These are phyloP conservation scores for Stemphylium beticola DNA, from an alignment of 2,329 filamentous ascomycete species.

Conservation along the genomic window DNA sequence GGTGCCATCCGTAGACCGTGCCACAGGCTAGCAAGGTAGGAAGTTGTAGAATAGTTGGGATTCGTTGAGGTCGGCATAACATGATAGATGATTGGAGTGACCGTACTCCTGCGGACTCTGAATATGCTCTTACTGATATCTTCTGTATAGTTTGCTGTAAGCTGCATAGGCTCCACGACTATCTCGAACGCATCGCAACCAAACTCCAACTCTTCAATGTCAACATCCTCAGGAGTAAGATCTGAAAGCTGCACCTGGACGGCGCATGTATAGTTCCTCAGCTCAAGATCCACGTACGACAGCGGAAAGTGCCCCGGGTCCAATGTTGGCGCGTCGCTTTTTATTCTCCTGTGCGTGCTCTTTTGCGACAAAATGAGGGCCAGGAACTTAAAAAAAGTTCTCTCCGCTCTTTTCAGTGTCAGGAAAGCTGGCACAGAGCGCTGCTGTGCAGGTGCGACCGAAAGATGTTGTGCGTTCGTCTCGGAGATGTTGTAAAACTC, in stretches of 20 bases:
- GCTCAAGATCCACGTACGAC: conserved; percentile 64
- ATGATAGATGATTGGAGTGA: conserved; percentile 55
- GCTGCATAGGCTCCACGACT: conserved; percentile 53
- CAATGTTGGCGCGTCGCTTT: conserved; percentile 55
- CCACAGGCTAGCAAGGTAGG: conserved; percentile 63
- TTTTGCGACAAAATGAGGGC: conserved; percentile 63
- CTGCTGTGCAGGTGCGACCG: conserved; percentile 33
- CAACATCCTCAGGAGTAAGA: conserved; percentile 61
- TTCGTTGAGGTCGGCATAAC: conserved; percentile 36
- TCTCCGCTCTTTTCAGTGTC: conserved; percentile 70
- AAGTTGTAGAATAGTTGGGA: conserved; percentile 29
- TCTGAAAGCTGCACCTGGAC: conserved; percentile 66
- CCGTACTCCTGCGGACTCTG: conserved; percentile 65
- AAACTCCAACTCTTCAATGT: conserved; percentile 69
- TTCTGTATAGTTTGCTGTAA: conserved; percentile 32
- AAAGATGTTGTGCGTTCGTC: conserved; percentile 36
- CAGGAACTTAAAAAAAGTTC: conserved; percentile 72
- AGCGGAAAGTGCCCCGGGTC: conserved; percentile 68
- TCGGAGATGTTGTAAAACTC: conserved; percentile 80
- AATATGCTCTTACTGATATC: conserved; percentile 65
- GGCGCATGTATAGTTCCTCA: conserved; percentile 70
- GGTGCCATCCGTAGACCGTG: conserved; percentile 69
- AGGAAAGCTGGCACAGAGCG: conserved; percentile 63
- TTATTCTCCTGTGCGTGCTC: conserved; percentile 42
- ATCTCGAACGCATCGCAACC: conserved; percentile 72